Percentiles rank a stretch among this genome's conserved stretches.
These are phyloP conservation scores for Peniophora sp. DNA, from an alignment of 1,284 basidiomycete species.

Conservation along the genomic window DNA sequence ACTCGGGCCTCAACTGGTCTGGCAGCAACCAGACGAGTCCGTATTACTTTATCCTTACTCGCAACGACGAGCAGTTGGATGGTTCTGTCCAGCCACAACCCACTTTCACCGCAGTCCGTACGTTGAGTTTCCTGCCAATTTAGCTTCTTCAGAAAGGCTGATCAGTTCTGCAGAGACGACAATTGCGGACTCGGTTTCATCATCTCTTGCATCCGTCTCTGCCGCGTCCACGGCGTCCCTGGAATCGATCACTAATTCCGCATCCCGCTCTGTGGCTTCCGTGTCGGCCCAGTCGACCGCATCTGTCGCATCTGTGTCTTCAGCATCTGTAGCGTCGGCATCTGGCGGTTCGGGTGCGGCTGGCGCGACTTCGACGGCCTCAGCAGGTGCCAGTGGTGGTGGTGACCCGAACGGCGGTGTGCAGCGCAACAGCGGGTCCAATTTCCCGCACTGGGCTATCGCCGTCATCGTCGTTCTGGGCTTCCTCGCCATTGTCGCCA, in stretches of 20 bases:
- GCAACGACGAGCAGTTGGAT: slow-evolving; percentile 39
- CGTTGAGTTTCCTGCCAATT: slow-evolving; percentile 25
- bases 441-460: slow-evolving; percentile 82
- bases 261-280: slow-evolving; percentile 15
- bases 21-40: slow-evolving; percentile 51
- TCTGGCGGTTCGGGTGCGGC: not conserved
- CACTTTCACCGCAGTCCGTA: slow-evolving; percentile 71
- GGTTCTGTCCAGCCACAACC: slow-evolving; percentile 53
- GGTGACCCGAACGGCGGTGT: slow-evolving; percentile 26
- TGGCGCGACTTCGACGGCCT: not conserved
- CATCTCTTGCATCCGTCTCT: slow-evolving; percentile 24
- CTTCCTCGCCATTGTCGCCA: slow-evolving; percentile 66
- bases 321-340: slow-evolving; percentile 5
- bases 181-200: slow-evolving; percentile 50
- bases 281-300: slow-evolving; percentile 14
- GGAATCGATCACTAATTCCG: slow-evolving; percentile 18
- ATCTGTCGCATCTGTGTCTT: slow-evolving; percentile 13
- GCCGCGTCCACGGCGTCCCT: slow-evolving; percentile 27
- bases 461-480: slow-evolving; percentile 79
- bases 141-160: slow-evolving; percentile 2
- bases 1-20: slow-evolving; percentile 40
- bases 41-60: slow-evolving; percentile 67
- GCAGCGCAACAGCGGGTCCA: slow-evolving; percentile 31
- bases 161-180: slow-evolving; percentile 52
- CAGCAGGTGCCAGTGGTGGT: not conserved